Evolutionary conservation across 208 protist genomes (phyloP).

Genomic region (Leptomonas pyrrhocoris): DNA sequence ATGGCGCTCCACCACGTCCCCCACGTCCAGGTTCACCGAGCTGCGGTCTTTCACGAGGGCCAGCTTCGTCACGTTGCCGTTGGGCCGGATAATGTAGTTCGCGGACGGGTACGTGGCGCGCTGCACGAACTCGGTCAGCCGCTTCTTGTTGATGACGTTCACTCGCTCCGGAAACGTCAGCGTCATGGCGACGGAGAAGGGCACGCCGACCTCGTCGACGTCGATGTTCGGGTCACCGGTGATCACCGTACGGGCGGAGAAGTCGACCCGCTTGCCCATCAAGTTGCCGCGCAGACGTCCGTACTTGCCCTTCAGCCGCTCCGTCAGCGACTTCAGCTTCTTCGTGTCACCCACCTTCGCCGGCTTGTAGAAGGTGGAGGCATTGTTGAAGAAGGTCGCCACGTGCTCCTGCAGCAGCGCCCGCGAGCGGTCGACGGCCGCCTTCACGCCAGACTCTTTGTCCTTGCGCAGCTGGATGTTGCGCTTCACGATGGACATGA

Average conservation of each 20-base stretch:
- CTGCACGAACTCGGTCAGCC: conserved; percentile 94
- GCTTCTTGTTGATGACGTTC: conserved; percentile 97
- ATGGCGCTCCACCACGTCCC: conserved; percentile 97
- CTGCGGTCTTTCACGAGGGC: conserved; percentile 70
- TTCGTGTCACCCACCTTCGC: conserved; percentile 89
- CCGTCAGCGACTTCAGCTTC: conserved; percentile 97
- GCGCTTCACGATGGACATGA: conserved; percentile 96
- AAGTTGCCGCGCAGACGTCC: conserved; percentile 98
- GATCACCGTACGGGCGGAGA: conserved; percentile 99
- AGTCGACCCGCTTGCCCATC: conserved; percentile 99
- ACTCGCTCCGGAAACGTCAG: conserved; percentile 99
- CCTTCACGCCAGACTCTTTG: conserved; percentile 87
- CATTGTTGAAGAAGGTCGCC: conserved; percentile 98
- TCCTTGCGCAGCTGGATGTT: conserved; percentile 93
- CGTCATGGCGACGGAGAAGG: conserved; percentile 97
- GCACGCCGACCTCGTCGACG: conserved; percentile 99
- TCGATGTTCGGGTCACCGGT: conserved; percentile 97
- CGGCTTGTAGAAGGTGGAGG: conserved; percentile 93
- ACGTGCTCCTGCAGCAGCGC: conserved; percentile 97
- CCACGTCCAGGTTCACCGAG: conserved; percentile 91
- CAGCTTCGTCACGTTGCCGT: conserved; percentile 93
- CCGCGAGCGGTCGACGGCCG: conserved; percentile 85
- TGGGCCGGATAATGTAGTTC: conserved; percentile 91
- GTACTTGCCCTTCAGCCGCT: conserved; percentile 99
- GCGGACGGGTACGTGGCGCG: conserved; percentile 96